These are phyloP conservation scores for Cercospora sesami DNA, from an alignment of 2,329 filamentous ascomycete species.

Conservation along the genomic window DNA sequence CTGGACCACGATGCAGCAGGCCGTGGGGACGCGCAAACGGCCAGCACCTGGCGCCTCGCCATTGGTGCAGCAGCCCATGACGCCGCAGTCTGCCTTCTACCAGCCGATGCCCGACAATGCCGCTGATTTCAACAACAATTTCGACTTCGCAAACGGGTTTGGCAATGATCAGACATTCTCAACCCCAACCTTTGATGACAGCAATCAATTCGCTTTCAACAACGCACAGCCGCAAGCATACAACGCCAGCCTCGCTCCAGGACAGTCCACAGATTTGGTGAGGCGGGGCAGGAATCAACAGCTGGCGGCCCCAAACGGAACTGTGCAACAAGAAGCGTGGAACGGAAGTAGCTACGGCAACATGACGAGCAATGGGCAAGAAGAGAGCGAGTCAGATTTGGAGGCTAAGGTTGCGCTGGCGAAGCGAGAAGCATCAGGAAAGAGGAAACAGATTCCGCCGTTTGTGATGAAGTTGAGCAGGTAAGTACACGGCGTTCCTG, in stretches of 20 bases:
- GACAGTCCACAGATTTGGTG: slow-evolving; percentile 47
- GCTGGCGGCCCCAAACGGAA: slow-evolving; percentile 39
- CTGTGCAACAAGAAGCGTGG: slow-evolving; percentile 42
- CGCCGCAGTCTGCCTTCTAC: slow-evolving; percentile 32
- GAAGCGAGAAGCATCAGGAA: slow-evolving; percentile 83
- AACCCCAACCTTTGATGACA: slow-evolving; percentile 43
- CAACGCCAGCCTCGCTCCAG: slow-evolving; percentile 24
- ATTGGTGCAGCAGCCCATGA: slow-evolving; percentile 54
- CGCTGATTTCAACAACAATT: slow-evolving; percentile 36
- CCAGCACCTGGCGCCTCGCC: slow-evolving; percentile 71
- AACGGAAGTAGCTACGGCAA: slow-evolving; percentile 35
- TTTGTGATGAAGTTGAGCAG: slow-evolving; percentile 98
- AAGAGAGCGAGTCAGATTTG: slow-evolving; percentile 74
- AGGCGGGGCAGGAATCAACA: slow-evolving; percentile 50
- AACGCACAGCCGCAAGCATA: slow-evolving; percentile 31
- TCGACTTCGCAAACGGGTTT: slow-evolving; percentile 34
- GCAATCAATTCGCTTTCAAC: slow-evolving; percentile 37
- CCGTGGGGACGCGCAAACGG: slow-evolving; percentile 59
- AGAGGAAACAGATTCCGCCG: slow-evolving; percentile 92
- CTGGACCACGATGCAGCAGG: slow-evolving; percentile 26
- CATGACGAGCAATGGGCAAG: slow-evolving; percentile 50
- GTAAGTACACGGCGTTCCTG: slow-evolving; percentile 53
- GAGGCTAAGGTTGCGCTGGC: slow-evolving; percentile 77
- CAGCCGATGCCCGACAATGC: slow-evolving; percentile 52
- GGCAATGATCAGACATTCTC: slow-evolving; percentile 37